Percentiles rank a stretch among this genome's conserved stretches.
phyloP scores from a whole-genome alignment of 192 early-diverging fungal species.

The Coemansia sp. region DNA sequence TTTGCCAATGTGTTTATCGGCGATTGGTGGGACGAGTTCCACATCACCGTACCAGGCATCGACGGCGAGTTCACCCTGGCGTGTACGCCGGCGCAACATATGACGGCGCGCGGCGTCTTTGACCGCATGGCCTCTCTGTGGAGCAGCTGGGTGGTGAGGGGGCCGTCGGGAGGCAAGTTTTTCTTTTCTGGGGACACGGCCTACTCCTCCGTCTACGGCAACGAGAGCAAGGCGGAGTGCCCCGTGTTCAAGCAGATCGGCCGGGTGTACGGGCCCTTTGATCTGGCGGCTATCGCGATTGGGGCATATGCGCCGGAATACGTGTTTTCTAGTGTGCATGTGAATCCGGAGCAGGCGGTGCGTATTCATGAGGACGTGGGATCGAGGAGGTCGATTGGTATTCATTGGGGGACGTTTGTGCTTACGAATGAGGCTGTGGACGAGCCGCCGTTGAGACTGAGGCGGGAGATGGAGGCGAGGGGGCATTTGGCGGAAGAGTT shows the following conservation, averaged over 20 bases:
- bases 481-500: background rate
- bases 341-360: constrained; percentile 77
- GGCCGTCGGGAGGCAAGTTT: constrained; percentile 36
- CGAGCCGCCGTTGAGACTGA: constrained; percentile 62
- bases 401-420: constrained; percentile 86
- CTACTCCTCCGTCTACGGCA: constrained; percentile 64
- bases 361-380: constrained; percentile 72
- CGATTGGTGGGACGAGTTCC: constrained; percentile 77
- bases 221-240: constrained; percentile 61
- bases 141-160: constrained; percentile 67
- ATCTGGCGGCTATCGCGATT: constrained; percentile 77
- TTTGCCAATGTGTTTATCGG: constrained; percentile 60
- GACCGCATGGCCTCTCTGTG: constrained; percentile 78
- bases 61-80: constrained; percentile 49
- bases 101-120: constrained; percentile 54
- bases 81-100: constrained; percentile 67
- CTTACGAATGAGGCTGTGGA: constrained; percentile 67
- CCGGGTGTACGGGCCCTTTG: constrained; percentile 66
- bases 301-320: constrained; percentile 78
- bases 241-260: constrained; percentile 86
- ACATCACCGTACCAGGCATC: constrained; percentile 7
- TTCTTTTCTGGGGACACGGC: constrained; percentile 70
- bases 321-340: constrained; percentile 70
- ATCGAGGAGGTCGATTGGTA: constrained; percentile 65
- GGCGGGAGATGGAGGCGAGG: background rate